A percentile compares a stretch with the other conserved stretches of the same genome.
These are phyloP conservation scores for Oligophagozyma castellii DNA, from an alignment of 1,139 yeast species.

Conservation along the genomic window DNA sequence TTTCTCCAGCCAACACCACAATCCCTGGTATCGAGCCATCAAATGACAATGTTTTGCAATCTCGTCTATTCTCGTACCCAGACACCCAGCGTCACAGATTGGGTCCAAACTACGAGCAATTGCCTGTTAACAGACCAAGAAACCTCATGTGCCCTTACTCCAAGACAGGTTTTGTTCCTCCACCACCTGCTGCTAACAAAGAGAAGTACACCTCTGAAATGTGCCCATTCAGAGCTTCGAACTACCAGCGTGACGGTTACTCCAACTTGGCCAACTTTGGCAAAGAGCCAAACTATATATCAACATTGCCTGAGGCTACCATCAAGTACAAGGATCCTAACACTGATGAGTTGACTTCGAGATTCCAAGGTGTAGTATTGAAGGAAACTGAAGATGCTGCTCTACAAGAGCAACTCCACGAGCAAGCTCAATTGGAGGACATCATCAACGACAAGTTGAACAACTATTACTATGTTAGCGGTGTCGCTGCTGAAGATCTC, in stretches of 20 bases:
- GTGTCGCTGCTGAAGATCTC: constrained; percentile 30
- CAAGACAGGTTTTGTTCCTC: constrained; percentile 4
- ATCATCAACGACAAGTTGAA: constrained; percentile 27
- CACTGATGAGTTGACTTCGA: constrained; percentile 7
- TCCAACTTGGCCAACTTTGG: constrained; percentile 20
- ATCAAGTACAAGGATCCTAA: constrained; percentile 7
- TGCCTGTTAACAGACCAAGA: constrained; percentile 45
- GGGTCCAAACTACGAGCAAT: constrained; percentile 43
- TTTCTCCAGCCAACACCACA: constrained; percentile 62
- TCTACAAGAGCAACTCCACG: constrained; percentile 15
- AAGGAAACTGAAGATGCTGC: constrained; percentile 18
- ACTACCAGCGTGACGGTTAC: constrained; percentile 32
- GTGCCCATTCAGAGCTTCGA: constrained; percentile 25
- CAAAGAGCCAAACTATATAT: constrained; percentile 27
- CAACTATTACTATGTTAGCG: constrained; percentile 28
- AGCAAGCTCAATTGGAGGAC: constrained; percentile 27
- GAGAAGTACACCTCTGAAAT: constrained; percentile 4
- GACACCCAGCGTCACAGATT: constrained; percentile 60
- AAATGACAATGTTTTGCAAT: constrained; percentile 79
- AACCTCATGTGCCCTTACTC: constrained; percentile 24
- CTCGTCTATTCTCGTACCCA: constrained; percentile 72
- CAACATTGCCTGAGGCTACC: constrained; percentile 11
- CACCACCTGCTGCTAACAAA: constrained; percentile 5
- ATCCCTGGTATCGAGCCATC: constrained; percentile 78
- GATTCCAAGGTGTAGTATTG: constrained; percentile 25